Conservation (phyloP, 73 alveolate genomes). For the Tetrahymena thermophila region DNA sequence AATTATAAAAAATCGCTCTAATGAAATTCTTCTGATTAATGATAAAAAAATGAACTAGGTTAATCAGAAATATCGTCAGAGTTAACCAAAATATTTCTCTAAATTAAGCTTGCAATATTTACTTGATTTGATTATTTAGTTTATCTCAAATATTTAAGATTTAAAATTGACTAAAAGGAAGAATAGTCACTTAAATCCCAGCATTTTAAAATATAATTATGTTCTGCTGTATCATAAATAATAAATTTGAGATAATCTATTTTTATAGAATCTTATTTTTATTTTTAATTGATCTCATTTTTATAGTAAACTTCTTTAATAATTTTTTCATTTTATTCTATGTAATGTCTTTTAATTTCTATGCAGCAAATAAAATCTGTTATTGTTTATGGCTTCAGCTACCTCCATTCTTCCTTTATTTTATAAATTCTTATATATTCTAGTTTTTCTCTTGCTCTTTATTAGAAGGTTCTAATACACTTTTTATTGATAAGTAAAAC, state of each 20-base stretch:
- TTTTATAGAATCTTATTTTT: not conserved
- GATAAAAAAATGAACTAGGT: not conserved
- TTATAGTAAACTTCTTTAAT: not conserved
- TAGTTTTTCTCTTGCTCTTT: not conserved
- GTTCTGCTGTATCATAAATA: not conserved
- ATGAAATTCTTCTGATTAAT: not conserved
- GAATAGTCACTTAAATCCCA: not conserved
- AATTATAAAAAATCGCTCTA: not conserved
- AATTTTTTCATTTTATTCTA: not conserved
- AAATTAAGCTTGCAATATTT: not conserved
- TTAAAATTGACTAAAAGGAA: not conserved
- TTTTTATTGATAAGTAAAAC: not conserved
- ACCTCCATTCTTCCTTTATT: not conserved
- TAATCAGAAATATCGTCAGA: not conserved
- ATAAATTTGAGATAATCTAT: not conserved
- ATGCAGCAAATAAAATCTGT: not conserved
- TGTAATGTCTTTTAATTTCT: not conserved
- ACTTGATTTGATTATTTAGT: not conserved
- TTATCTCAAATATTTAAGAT: not conserved
- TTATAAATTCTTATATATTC: too few relatives aligned
- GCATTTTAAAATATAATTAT: not conserved
- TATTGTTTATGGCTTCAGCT: not conserved
- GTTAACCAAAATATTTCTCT: not conserved
- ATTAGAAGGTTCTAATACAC: not conserved
- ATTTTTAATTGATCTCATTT: not conserved